Conservation (phyloP, 2,329 filamentous ascomycete species). For the Madurella fahalii region DNA sequence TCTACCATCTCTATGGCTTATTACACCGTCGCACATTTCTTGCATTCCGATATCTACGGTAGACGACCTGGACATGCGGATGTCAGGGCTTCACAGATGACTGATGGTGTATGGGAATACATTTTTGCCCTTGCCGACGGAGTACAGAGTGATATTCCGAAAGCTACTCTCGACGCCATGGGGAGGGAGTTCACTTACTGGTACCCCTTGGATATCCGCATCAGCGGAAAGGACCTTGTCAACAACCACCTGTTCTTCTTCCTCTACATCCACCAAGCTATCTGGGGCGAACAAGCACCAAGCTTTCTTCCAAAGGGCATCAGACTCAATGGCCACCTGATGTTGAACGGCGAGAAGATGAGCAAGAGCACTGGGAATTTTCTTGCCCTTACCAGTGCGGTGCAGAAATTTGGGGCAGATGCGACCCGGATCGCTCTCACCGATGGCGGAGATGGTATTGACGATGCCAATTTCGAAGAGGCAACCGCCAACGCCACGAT, state of each 20-base stretch:
- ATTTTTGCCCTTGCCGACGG: slow-evolving; percentile 62
- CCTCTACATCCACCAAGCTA: slow-evolving; percentile 80
- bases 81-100: slow-evolving; percentile 67
- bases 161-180: slow-evolving; percentile 68
- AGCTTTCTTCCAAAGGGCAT: slow-evolving; percentile 79
- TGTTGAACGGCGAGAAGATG: slow-evolving; percentile 95
- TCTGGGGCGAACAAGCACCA: slow-evolving; percentile 53
- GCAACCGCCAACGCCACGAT: slow-evolving; percentile 65
- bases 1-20: slow-evolving; percentile 77
- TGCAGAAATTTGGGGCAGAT: slow-evolving; percentile 88
- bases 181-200: slow-evolving; percentile 88
- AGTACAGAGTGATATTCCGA: slow-evolving; percentile 59
- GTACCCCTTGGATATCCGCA: slow-evolving; percentile 79
- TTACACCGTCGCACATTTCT: slow-evolving; percentile 57
- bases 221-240: slow-evolving; percentile 82
- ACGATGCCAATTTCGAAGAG: slow-evolving; percentile 71
- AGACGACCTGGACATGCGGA: slow-evolving; percentile 57
- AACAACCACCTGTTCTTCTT: slow-evolving; percentile 89
- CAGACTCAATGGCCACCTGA: slow-evolving; percentile 80
- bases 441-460: slow-evolving; percentile 65
- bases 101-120: slow-evolving; percentile 88
- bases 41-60: slow-evolving; percentile 7
- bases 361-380: slow-evolving; percentile 93
- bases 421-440: slow-evolving; percentile 40
- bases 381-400: slow-evolving; percentile 74